Percentiles rank a stretch among this genome's conserved stretches.
phyloP scores from a whole-genome alignment of 83 land plant species.

The Picea engelmannii region DNA sequence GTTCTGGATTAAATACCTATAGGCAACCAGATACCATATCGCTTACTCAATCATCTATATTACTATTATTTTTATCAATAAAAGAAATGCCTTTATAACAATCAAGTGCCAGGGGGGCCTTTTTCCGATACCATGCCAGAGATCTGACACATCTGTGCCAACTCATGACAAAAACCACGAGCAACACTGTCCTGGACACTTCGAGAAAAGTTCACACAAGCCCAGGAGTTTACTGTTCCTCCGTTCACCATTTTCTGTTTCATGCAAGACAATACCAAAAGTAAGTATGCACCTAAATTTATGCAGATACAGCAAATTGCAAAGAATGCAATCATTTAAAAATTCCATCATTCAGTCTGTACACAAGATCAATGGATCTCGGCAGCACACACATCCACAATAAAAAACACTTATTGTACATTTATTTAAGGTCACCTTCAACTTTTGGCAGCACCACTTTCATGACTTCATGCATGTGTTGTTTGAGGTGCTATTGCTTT shows the following conservation, averaged over 20 bases:
- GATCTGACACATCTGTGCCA: constrained; percentile 81
- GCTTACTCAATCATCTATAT: not conserved
- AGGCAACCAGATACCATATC: not conserved
- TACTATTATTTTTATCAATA: not conserved
- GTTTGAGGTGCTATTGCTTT: too few species aligned
- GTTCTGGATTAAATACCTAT: constrained; percentile 40
- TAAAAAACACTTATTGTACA: too few species aligned
- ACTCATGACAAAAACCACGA: constrained; percentile 66
- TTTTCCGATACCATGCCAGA: constrained; percentile 79
- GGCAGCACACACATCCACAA: too few species aligned
- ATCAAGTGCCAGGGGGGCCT: constrained; percentile 9
- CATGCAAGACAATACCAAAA: not conserved
- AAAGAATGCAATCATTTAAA: not conserved
- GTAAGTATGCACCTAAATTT: not conserved
- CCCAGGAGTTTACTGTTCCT: constrained; percentile 81
- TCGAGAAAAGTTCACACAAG: constrained; percentile 80
- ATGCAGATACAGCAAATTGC: not conserved
- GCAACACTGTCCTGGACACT: constrained; percentile 68
- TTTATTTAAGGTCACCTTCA: too few species aligned
- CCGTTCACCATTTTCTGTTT: constrained; percentile 94
- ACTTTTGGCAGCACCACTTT: too few species aligned
- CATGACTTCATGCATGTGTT: too few species aligned
- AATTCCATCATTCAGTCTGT: too few species aligned
- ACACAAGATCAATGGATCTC: too few species aligned
- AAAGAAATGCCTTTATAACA: not conserved